These are phyloP conservation scores for Penicillium frequentans DNA, from an alignment of 2,329 filamentous ascomycete genomes.

Conservation along the genomic window DNA sequence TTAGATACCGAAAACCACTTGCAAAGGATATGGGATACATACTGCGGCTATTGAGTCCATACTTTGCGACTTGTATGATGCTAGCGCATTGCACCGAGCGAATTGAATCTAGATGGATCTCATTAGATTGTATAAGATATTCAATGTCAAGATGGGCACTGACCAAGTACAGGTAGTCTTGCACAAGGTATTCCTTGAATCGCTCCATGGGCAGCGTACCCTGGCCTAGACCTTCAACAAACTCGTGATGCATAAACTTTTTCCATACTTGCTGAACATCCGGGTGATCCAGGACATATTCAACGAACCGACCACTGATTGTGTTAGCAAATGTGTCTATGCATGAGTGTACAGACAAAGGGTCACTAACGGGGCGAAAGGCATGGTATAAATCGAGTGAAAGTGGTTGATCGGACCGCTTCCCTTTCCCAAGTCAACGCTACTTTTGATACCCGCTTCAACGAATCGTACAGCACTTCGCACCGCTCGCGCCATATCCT, in stretches of 20 bases:
- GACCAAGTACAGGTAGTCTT: conserved; percentile 89
- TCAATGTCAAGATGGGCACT: conserved; percentile 17
- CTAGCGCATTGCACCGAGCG: conserved; percentile 79
- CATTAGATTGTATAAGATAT: not conserved
- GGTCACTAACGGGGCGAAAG: conserved; percentile 56
- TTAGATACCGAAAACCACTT: not conserved
- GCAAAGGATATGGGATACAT: conserved; percentile 25
- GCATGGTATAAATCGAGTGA: conserved; percentile 60
- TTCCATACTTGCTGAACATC: conserved; percentile 76
- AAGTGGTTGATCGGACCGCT: conserved; percentile 68
- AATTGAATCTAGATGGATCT: conserved; percentile 68
- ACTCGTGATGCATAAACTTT: conserved; percentile 75
- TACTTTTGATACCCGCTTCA: conserved; percentile 61
- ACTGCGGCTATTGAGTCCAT: conserved; percentile 72
- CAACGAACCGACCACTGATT: conserved; percentile 71
- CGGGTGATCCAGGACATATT: conserved; percentile 74
- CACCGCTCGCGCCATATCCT: conserved; percentile 52
- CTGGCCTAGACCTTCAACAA: conserved; percentile 73
- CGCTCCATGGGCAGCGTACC: conserved; percentile 72
- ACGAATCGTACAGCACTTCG: conserved; percentile 60
- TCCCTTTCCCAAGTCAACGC: conserved; percentile 57
- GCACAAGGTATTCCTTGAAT: conserved; percentile 86
- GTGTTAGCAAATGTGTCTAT: not conserved
- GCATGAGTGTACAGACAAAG: not conserved
- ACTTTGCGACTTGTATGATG: conserved; percentile 77